Evolutionary conservation across 75 land plant species (phyloP), one percentile per base, ranked within the genome.

Genomic region (Chamaecyparis obtusa): DNA sequence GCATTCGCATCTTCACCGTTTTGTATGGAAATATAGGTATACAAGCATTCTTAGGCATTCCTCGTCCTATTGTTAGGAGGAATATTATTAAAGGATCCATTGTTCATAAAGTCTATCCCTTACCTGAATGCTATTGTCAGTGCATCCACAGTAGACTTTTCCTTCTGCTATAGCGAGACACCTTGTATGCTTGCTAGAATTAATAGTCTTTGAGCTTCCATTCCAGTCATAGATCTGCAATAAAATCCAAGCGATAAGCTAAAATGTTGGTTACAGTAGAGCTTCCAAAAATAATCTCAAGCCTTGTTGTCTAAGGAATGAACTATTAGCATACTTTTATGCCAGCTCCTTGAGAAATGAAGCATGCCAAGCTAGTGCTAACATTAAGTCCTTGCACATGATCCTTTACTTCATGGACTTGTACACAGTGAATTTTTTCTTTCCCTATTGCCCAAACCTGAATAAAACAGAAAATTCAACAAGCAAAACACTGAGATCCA

Each of bases 91-190:
- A 84, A 36, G 24, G 24, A 32, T 30, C 44, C n/a, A 21, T 84
- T 13, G 87, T 37, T 39, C 84, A 74, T 36, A 14, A 43, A 74
- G 15, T 74, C 16, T 74, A 41, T 2, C 16, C 5, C 37, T 84
- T 88, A 92, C 95, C 93, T 90, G 94, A 51, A 94, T 93, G 85
- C 91, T 89, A 88, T 85, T 88, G 55, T 90, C 95, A 67, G 91
- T 88, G 91, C 92, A 92, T 32, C 94, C 95, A 88, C 93, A 94
- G 72, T 92, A 94, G 5, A 94, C 75, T 72, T 71, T 89, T 43
- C 86, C 88, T 51, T 87, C 90, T 16, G 85, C 72, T 79, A 92
- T 84, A 30, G 89, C 87, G 14, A 92, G 84, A 60, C 92, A 88
- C 81, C 92, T 94, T 7, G 92, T 91, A 76, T 91, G 30, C 83